Evolutionary conservation across 306 rosid species (phyloP).

Genomic region (Potentilla sterilis): DNA sequence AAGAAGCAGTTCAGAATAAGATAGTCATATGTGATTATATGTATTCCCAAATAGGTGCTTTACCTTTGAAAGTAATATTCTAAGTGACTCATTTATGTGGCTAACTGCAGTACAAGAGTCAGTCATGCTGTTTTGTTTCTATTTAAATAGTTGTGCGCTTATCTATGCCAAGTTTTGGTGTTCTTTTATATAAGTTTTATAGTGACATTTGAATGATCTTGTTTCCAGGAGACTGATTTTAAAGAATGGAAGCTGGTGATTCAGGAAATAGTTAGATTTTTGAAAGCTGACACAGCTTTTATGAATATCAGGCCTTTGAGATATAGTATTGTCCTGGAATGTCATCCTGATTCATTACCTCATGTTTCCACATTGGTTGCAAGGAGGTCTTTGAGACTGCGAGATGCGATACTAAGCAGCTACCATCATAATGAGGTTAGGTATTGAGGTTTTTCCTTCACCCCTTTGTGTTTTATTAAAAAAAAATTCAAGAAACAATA

Average conservation of each 20-base stretch:
- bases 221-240: slow-evolving; percentile 76
- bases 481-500: neutral
- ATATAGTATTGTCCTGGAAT: slow-evolving; percentile 75
- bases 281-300: slow-evolving; percentile 73
- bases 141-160: neutral
- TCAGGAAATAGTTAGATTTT: slow-evolving; percentile 79
- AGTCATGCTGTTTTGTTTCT: neutral
- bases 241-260: slow-evolving; percentile 95
- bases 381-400: slow-evolving; percentile 58
- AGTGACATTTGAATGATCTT: slow-evolving; percentile 35
- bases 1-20: neutral
- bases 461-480: slow-evolving; percentile 15
- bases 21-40: neutral
- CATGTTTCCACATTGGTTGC: slow-evolving; percentile 45
- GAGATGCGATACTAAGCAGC: slow-evolving; percentile 85
- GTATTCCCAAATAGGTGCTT: neutral
- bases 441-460: slow-evolving; percentile 23
- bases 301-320: slow-evolving; percentile 89
- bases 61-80: neutral
- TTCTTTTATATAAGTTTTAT: slow-evolving; percentile 28
- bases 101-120: neutral
- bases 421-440: slow-evolving; percentile 82
- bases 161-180: slow-evolving; percentile 14
- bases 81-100: neutral
- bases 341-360: slow-evolving; percentile 66